Evolutionary conservation across 306 rosid species (phyloP).

Genomic region (Geum urbanum): DNA sequence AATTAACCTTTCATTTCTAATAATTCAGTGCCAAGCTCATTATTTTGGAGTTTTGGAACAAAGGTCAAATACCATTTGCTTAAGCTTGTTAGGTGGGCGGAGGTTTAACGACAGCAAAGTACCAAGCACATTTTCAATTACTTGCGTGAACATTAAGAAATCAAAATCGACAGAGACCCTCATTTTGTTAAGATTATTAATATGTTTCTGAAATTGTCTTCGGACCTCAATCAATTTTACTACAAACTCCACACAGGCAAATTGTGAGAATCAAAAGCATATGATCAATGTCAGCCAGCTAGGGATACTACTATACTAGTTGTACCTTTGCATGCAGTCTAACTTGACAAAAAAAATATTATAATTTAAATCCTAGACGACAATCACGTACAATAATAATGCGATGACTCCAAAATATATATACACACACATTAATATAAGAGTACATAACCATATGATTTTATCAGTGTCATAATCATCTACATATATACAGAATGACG

Average conservation of each 20-base stretch:
- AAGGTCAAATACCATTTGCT: not conserved
- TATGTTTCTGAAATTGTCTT: not conserved
- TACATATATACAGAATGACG: not conserved
- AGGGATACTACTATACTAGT: not conserved
- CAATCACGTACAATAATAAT: not conserved
- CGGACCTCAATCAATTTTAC: not conserved
- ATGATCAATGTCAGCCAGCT: not conserved
- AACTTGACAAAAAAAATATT: not conserved
- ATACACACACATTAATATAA: not conserved
- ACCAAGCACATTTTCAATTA: slow-evolving; percentile 4
- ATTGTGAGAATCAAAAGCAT: not conserved
- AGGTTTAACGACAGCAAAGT: not conserved
- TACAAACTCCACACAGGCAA: not conserved
- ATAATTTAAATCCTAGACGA: not conserved
- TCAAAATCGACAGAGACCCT: not conserved
- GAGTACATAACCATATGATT: not conserved
- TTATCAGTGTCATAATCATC: not conserved
- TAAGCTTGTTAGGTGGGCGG: slow-evolving; percentile 8
- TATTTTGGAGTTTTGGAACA: not conserved
- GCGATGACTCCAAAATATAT: not conserved
- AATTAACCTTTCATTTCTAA: too few relatives aligned
- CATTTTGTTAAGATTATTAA: not conserved
- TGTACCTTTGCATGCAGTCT: not conserved
- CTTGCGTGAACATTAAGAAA: not conserved
- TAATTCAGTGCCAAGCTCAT: too few relatives aligned